Conservation (phyloP, 768 basidiomycete genomes). For the Fibroporia radiculosa region DNA sequence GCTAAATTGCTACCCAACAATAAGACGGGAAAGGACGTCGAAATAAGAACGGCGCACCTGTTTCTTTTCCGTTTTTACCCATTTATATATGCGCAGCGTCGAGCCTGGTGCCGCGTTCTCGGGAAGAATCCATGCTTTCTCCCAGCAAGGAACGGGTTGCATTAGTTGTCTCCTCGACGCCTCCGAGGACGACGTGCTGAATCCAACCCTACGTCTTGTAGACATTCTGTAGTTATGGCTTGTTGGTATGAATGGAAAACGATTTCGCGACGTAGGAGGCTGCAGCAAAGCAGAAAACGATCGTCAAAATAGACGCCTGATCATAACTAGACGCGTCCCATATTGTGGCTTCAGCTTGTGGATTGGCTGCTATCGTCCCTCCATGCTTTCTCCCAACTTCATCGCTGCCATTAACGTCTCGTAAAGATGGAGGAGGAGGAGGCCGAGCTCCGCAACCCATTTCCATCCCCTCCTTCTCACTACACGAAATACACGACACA, state of each 20-base stretch:
- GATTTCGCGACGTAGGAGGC: too few relatives aligned
- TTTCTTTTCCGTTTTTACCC: slow-evolving; percentile 73
- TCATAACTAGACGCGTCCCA: too few relatives aligned
- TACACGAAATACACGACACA: slow-evolving; percentile 70
- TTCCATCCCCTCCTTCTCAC: slow-evolving; percentile 84
- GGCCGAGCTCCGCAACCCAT: slow-evolving; percentile 75
- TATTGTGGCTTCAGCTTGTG: too few relatives aligned
- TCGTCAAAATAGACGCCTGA: too few relatives aligned
- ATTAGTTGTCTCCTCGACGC: slow-evolving; percentile 79
- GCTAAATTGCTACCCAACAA: slow-evolving; percentile 61
- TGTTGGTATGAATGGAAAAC: too few relatives aligned
- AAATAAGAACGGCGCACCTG: slow-evolving; percentile 39
- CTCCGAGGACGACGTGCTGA: slow-evolving; percentile 70
- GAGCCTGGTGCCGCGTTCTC: slow-evolving; percentile 49
- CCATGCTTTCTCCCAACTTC: too few relatives aligned
- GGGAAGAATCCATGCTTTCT: slow-evolving; percentile 63
- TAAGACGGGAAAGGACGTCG: neutral
- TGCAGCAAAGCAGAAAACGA: too few relatives aligned
- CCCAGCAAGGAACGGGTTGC: slow-evolving; percentile 86
- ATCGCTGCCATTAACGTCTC: too few relatives aligned
- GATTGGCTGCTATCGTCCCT: too few relatives aligned
- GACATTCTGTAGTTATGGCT: slow-evolving; percentile 39
- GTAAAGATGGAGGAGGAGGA: slow-evolving; percentile 59
- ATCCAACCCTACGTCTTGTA: slow-evolving; percentile 68
- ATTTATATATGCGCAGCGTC: slow-evolving; percentile 60